Percentiles rank a stretch among this genome's conserved stretches.
Conservation (phyloP, 139 green algal genomes). For the Chara braunii region DNA sequence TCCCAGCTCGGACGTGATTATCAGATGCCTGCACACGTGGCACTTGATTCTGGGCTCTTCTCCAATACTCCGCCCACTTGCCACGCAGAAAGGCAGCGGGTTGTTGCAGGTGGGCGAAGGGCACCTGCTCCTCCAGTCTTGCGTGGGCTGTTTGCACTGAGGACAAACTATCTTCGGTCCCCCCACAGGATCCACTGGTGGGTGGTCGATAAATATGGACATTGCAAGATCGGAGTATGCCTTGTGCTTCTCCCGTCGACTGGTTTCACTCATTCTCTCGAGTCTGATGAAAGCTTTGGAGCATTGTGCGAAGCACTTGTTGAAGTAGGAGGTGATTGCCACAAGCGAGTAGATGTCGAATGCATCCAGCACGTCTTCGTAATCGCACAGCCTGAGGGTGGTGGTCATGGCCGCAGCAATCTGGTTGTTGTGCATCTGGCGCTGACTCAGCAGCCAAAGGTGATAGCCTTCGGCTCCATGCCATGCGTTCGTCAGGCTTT, state of each 20-base stretch:
- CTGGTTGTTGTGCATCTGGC: slow-evolving; percentile 56
- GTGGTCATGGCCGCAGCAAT: slow-evolving; percentile 60
- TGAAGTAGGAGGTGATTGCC: slow-evolving; percentile 63
- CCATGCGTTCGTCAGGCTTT: slow-evolving; percentile 53
- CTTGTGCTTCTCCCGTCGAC: slow-evolving; percentile 26
- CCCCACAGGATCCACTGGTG: slow-evolving; percentile 54
- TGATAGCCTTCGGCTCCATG: slow-evolving; percentile 70
- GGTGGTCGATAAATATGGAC: slow-evolving; percentile 61
- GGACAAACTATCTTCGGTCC: neutral
- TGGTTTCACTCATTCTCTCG: neutral
- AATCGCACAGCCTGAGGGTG: slow-evolving; percentile 58
- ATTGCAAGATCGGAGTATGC: slow-evolving; percentile 61
- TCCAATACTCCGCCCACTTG: slow-evolving; percentile 49
- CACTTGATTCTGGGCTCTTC: slow-evolving; percentile 48
- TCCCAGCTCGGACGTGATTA: slow-evolving; percentile 49
- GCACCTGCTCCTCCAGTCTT: slow-evolving; percentile 15
- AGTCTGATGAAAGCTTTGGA: slow-evolving; percentile 46
- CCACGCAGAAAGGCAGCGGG: slow-evolving; percentile 54
- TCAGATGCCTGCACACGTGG: slow-evolving; percentile 60
- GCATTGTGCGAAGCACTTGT: slow-evolving; percentile 60
- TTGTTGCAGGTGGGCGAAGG: slow-evolving; percentile 18
- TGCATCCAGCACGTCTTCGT: slow-evolving; percentile 62
- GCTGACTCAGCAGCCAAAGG: slow-evolving; percentile 71
- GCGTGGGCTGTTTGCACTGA: neutral
- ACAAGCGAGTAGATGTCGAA: slow-evolving; percentile 60